These are phyloP conservation scores for Suillus weaverae DNA, from an alignment of 768 basidiomycete genomes.

Conservation along the genomic window DNA sequence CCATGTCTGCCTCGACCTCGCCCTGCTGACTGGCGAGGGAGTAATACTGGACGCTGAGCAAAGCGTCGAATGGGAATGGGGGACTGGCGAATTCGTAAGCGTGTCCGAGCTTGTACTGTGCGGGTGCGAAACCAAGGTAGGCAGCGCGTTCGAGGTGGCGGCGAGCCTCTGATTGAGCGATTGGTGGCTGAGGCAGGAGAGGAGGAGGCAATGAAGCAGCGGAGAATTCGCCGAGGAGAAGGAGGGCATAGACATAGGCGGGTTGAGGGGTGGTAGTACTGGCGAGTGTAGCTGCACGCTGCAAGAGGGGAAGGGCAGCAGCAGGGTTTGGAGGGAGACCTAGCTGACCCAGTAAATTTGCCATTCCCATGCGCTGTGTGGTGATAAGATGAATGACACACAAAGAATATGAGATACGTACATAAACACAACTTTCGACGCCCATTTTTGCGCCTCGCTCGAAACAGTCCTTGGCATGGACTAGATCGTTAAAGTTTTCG, in stretches of 20 bases:
- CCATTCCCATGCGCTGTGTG: slow-evolving; percentile 88
- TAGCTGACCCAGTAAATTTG: slow-evolving; percentile 86
- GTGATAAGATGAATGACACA: slow-evolving; percentile 9
- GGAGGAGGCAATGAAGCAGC: slow-evolving; percentile 52
- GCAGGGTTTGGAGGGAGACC: slow-evolving; percentile 53
- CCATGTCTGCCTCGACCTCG: slow-evolving; percentile 95
- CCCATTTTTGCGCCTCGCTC: slow-evolving; percentile 74
- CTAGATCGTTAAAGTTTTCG: slow-evolving; percentile 77
- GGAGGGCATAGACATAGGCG: slow-evolving; percentile 84
- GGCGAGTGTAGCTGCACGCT: slow-evolving; percentile 73
- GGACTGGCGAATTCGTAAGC: slow-evolving; percentile 89
- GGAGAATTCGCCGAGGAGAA: slow-evolving; percentile 84
- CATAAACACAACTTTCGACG: slow-evolving; percentile 82
- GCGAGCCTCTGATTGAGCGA: slow-evolving; percentile 58
- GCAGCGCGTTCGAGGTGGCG: slow-evolving; percentile 83
- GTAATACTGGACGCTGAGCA: slow-evolving; percentile 91
- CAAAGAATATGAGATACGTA: slow-evolving; percentile 36
- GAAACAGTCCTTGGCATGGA: slow-evolving; percentile 81
- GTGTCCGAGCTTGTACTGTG: slow-evolving; percentile 91
- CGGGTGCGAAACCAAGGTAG: slow-evolving; percentile 78
- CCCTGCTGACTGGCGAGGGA: slow-evolving; percentile 78
- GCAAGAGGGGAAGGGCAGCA: slow-evolving; percentile 68
- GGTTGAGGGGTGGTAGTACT: slow-evolving; percentile 82
- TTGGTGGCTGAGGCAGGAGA: slow-evolving; percentile 50
- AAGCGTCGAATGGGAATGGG: slow-evolving; percentile 84